Conservation (phyloP, 2,329 filamentous ascomycete genomes). For the Diaporthe aspalathi region DNA sequence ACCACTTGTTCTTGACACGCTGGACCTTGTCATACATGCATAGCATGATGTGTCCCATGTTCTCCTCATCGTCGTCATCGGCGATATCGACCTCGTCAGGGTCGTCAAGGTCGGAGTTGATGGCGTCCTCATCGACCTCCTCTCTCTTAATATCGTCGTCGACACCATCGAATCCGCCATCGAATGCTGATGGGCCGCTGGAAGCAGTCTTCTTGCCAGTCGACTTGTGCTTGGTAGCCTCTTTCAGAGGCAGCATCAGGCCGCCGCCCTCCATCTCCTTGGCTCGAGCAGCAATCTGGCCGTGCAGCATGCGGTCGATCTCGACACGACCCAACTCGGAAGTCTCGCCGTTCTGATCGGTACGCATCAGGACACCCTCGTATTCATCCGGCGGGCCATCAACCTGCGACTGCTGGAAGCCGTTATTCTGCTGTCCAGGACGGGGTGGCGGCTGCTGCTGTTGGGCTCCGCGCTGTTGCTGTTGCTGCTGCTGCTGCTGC, state of each 20-base stretch:
- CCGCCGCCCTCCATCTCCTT: constrained; percentile 79
- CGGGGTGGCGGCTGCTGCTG: constrained; percentile 4
- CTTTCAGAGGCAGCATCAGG: constrained; percentile 77
- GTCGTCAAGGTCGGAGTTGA: constrained; percentile 98
- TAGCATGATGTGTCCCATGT: constrained; percentile 90
- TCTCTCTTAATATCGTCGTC: constrained; percentile 72
- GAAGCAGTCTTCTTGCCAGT: constrained; percentile 41
- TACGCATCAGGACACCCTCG: constrained; percentile 69
- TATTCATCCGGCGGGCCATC: constrained; percentile 78
- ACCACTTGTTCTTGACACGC: constrained; percentile 98
- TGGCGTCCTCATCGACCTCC: constrained; percentile 88
- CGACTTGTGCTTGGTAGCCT: constrained; percentile 58
- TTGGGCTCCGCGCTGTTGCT: constrained; percentile 41
- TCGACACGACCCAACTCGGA: constrained; percentile 69
- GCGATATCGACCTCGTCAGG: constrained; percentile 87
- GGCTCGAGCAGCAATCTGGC: constrained; percentile 73
- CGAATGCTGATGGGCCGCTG: constrained; percentile 58
- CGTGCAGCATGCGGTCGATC: constrained; percentile 77
- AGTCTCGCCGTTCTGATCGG: constrained; percentile 64
- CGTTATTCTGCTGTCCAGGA: constrained; percentile 53
- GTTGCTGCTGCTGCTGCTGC: constrained; percentile 43
- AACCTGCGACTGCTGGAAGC: constrained; percentile 68
- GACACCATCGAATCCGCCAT: constrained; percentile 61
- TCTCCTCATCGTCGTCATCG: constrained; percentile 88
- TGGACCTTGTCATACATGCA: constrained; percentile 99